Base-by-base conservation (phyloP, 108 stramenopile species). In the Nannochloropsis granulata region DNA sequence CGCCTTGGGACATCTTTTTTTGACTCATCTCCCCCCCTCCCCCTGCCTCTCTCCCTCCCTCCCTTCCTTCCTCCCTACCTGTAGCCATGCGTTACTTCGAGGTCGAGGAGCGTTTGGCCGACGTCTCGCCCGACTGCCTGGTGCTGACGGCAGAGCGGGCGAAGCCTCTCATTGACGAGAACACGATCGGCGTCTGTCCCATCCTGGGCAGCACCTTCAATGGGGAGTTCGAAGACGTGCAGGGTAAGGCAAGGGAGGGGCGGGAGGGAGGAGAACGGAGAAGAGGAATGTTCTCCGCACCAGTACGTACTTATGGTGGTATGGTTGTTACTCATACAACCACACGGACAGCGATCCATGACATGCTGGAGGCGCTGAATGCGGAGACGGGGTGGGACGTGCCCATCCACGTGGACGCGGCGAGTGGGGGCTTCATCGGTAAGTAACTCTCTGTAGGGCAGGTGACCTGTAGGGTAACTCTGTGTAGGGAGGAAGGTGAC, bases 121-220 rank as follows among this genome's bases (percentile, higher is more conserved):
- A 83, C 24, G 81, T 86, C 14, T 83, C 83, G 13, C 45, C 34
- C 10, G 86, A 86, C 78, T 34, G 34, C 24, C 78, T 86, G 42
- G 82, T 83, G 24, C 86, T 86, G 26, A 86, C 86, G 24, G 81
- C 86, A 24, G 86, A 86, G 71, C 82, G 86, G 16, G 86, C 90
- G 16, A 84, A 86, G 34, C 82, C 79, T 25, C 86, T 90, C 19
- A 82, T 87, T n/a, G 92, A 92, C 78, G 92, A 91, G 21, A 89
- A 91, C 85, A 92, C 92, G 12, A 92, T 92, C 81, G 91, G 88
- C 82, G 92, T 92, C 0, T 90, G 90, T 78, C 85, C 88, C 44
- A 86, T 92, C 23, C 82, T 92, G 12, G 91, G 92, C 25, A 89
- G 86, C 85, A 90, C 90, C 82, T 92, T 89, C 86, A 91, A 90